Evolutionary conservation across 73 alveolate genomes (phyloP).

Genomic region (Symbiodinium natans): DNA sequence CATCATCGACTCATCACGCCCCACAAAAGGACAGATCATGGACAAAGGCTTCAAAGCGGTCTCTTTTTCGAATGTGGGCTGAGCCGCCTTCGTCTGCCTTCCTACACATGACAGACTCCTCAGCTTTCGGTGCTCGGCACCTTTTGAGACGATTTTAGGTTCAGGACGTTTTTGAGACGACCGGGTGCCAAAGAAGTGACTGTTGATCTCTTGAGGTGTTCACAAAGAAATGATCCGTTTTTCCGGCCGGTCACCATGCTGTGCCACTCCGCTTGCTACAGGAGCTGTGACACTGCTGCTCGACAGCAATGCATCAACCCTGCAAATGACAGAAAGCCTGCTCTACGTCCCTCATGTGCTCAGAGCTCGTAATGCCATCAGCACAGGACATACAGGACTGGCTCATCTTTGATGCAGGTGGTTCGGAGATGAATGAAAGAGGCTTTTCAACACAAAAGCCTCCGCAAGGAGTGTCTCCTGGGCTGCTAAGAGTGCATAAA

Average conservation of each 20-base stretch:
- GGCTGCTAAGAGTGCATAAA: neutral
- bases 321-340: neutral
- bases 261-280: neutral
- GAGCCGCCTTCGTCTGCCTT: constrained; percentile 35
- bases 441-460: constrained; percentile 90
- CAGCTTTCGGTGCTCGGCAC: constrained; percentile 4
- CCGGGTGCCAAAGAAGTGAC: neutral
- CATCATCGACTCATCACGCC: too few species aligned
- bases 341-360: neutral
- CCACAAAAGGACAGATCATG: too few species aligned
- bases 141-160: neutral
- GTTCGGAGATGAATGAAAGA: constrained; percentile 93
- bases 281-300: neutral
- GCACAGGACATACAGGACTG: neutral
- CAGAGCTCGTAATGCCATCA: neutral
- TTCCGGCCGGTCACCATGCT: neutral
- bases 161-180: neutral
- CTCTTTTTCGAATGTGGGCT: too few species aligned
- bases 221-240: neutral
- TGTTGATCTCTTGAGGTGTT: neutral
- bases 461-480: constrained; percentile 93
- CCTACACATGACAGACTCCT: constrained; percentile 30
- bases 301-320: constrained; percentile 2
- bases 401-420: constrained; percentile 78
- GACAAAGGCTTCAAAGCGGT: too few species aligned